These are phyloP conservation scores for Sordariomycetes sp. DNA, from an alignment of 2,329 filamentous ascomycete genomes.

Conservation along the genomic window DNA sequence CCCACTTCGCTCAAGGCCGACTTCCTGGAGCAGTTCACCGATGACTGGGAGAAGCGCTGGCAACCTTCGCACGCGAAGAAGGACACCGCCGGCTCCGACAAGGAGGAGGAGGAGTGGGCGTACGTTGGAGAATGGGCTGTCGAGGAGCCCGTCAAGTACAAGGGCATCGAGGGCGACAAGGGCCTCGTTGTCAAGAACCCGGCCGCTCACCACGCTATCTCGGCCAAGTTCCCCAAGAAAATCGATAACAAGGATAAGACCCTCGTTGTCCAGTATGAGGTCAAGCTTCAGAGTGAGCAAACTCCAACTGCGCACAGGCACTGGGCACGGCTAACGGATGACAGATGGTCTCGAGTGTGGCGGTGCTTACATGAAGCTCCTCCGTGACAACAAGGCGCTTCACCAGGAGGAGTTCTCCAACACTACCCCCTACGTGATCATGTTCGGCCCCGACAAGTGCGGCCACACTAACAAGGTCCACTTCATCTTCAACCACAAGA, in stretches of 20 bases:
- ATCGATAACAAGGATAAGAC: conserved; percentile 97
- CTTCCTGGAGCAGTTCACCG: conserved; percentile 97
- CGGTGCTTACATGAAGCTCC: conserved; percentile 98
- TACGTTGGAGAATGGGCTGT: conserved; percentile 96
- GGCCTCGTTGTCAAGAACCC: conserved; percentile 97
- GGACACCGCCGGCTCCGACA: conserved; percentile 62
- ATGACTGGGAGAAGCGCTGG: conserved; percentile 91
- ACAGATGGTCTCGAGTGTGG: conserved; percentile 91
- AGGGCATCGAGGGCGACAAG: conserved; percentile 91
- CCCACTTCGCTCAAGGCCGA: conserved; percentile 82
- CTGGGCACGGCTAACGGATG: conserved; percentile 19
- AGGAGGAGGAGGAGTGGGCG: conserved; percentile 74
- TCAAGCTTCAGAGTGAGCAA: conserved; percentile 90
- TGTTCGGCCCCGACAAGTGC: conserved; percentile 99
- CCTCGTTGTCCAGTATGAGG: conserved; percentile 96
- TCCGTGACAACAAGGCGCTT: conserved; percentile 94
- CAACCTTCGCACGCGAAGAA: conserved; percentile 96
- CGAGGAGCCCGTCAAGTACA: conserved; percentile 83
- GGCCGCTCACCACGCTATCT: conserved; percentile 97
- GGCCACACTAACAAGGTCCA: conserved; percentile 96
- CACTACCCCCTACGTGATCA: conserved; percentile 95
- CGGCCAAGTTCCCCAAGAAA: conserved; percentile 93
- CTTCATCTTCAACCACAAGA: conserved; percentile 99
- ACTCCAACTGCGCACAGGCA: background rate
- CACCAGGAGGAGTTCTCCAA: conserved; percentile 98